These are phyloP conservation scores for Scopulariopsis brevicaulis DNA, from an alignment of 2,329 filamentous ascomycete genomes.

Conservation along the genomic window DNA sequence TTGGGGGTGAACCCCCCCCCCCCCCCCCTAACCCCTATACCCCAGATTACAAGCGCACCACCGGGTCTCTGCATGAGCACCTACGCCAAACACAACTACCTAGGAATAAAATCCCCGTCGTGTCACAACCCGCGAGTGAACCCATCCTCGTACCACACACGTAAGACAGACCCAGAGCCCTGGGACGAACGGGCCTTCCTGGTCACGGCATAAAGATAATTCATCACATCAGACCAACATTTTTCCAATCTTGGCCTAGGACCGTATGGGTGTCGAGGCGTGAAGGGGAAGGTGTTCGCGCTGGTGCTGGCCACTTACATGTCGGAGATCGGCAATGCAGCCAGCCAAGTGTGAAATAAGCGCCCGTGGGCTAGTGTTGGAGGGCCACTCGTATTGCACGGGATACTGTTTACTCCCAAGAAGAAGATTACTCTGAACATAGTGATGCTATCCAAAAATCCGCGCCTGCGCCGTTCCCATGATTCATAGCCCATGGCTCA, in stretches of 20 bases:
- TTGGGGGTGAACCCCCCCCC: too few species aligned
- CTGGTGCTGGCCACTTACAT: not conserved
- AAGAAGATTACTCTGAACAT: not conserved
- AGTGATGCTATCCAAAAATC: too few species aligned
- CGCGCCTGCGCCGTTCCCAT: not conserved
- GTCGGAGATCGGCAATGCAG: not conserved
- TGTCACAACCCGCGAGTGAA: not conserved
- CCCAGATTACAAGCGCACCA: not conserved
- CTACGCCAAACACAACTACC: not conserved
- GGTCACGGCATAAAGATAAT: not conserved
- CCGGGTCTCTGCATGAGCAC: not conserved
- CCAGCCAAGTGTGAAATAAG: not conserved
- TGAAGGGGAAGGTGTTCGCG: not conserved
- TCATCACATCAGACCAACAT: not conserved
- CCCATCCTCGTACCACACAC: not conserved
- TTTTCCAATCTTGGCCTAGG: not conserved
- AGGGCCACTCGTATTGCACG: not conserved
- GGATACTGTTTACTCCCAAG: not conserved
- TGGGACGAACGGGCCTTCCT: not conserved
- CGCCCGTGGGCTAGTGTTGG: not conserved
- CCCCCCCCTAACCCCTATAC: too few species aligned
- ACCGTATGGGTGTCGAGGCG: not conserved
- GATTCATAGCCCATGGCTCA: not conserved
- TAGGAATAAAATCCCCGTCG: not conserved
- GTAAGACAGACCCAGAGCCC: not conserved